A percentile compares a stretch with the other conserved stretches of the same genome.
Conservation (phyloP, 768 basidiomycete species). For the Mycena galericulata region DNA sequence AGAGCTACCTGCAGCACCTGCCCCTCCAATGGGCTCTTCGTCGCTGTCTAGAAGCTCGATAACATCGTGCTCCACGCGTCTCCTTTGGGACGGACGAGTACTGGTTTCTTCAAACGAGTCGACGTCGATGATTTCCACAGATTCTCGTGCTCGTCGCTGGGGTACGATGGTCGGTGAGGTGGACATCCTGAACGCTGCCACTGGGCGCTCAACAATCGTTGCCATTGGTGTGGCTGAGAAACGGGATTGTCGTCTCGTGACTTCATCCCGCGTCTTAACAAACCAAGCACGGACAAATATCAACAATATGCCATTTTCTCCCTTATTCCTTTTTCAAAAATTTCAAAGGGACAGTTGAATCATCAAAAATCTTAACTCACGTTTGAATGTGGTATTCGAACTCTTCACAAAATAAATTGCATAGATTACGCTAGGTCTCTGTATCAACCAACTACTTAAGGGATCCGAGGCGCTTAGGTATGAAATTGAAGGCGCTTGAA, state of each 20-base stretch:
- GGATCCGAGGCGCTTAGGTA: too few species aligned
- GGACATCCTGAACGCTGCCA: constrained; percentile 7
- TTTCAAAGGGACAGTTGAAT: too few species aligned
- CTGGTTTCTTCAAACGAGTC: constrained; percentile 17
- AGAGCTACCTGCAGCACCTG: background rate
- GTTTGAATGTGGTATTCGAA: too few species aligned
- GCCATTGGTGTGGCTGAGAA: constrained; percentile 19
- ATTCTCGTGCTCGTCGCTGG: constrained; percentile 11
- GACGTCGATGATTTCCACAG: constrained; percentile 29
- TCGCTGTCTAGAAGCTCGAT: constrained; percentile 35
- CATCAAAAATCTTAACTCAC: too few species aligned
- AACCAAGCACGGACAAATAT: background rate
- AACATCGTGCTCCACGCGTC: constrained; percentile 23
- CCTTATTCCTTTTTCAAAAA: too few species aligned
- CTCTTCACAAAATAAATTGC: too few species aligned
- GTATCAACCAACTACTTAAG: too few species aligned
- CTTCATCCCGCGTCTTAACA: background rate
- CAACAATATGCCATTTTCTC: too few species aligned
- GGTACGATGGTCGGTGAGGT: constrained; percentile 8
- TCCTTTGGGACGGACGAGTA: constrained; percentile 18
- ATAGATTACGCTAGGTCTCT: too few species aligned
- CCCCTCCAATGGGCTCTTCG: constrained; percentile 7
- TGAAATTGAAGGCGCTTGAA: too few species aligned
- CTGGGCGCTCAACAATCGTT: constrained; percentile 23
- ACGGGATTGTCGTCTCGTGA: background rate